These are phyloP conservation scores for Fusarium ramigenum DNA, from an alignment of 2,329 filamentous ascomycete genomes.

Conservation along the genomic window DNA sequence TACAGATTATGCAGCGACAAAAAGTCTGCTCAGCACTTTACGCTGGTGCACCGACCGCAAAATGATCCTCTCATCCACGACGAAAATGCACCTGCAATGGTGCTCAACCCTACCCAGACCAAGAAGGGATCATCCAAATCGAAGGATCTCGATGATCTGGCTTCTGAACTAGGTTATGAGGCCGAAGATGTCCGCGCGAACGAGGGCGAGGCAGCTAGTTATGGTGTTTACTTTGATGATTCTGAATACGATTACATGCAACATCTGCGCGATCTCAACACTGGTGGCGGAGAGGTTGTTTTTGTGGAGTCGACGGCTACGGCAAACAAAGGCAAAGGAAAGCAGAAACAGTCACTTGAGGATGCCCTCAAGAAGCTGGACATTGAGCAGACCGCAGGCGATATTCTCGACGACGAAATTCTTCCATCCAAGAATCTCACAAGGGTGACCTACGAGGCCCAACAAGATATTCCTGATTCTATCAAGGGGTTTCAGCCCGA, in stretches of 20 bases:
- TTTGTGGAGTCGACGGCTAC: conserved; percentile 79
- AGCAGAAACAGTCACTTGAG: conserved; percentile 81
- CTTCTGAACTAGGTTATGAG: conserved; percentile 76
- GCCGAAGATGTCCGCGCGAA: conserved; percentile 77
- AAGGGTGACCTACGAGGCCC: conserved; percentile 84
- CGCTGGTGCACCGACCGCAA: conserved; percentile 93
- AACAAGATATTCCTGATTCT: conserved; percentile 90
- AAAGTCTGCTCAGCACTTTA: conserved; percentile 91
- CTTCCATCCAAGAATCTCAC: conserved; percentile 82
- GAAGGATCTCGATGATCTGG: conserved; percentile 79
- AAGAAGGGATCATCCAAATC: conserved; percentile 54
- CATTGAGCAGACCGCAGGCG: conserved; percentile 62
- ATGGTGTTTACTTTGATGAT: conserved; percentile 96
- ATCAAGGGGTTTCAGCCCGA: conserved; percentile 96
- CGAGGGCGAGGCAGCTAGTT: conserved; percentile 93
- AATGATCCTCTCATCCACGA: conserved; percentile 98
- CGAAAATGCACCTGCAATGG: conserved; percentile 85
- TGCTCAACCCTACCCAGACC: conserved; percentile 76
- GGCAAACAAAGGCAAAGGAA: conserved; percentile 75
- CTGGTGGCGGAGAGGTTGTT: conserved; percentile 76
- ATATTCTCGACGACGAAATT: conserved; percentile 77
- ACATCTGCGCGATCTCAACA: conserved; percentile 88
- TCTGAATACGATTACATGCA: conserved; percentile 99
- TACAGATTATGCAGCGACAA: conserved; percentile 67
- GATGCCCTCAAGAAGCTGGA: conserved; percentile 78